Percentiles rank a stretch among this genome's conserved stretches.
phyloP scores from a whole-genome alignment of 768 basidiomycete genomes.

The Atractiella rhizophila region DNA sequence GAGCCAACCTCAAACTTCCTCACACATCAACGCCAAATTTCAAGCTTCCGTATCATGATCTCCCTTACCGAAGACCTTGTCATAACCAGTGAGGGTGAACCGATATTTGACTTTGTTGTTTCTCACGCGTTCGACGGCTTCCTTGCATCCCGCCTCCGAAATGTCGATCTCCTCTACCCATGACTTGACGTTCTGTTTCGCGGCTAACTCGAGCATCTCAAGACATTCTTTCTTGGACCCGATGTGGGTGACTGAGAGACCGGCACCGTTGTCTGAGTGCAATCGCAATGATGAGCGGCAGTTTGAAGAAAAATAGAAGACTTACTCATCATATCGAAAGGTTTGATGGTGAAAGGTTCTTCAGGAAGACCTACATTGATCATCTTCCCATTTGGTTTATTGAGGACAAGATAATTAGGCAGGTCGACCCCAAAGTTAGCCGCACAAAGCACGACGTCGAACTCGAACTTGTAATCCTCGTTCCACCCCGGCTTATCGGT shows the following conservation, averaged over 20 bases:
- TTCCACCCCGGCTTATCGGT: slow-evolving; percentile 20
- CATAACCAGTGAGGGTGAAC: too few relatives aligned
- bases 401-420: slow-evolving; percentile 4
- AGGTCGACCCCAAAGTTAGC: neutral
- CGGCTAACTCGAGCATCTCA: slow-evolving; percentile 37
- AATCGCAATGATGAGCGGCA: slow-evolving; percentile 9
- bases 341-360: slow-evolving; percentile 4
- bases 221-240: slow-evolving; percentile 34
- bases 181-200: slow-evolving; percentile 30
- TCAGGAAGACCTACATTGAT: slow-evolving; percentile 26
- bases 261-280: slow-evolving; percentile 13
- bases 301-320: neutral
- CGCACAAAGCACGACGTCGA: slow-evolving; percentile 22
- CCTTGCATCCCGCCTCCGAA: too few relatives aligned
- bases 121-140: too few relatives aligned
- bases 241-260: slow-evolving; percentile 24
- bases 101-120: too few relatives aligned
- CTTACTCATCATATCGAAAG: slow-evolving; percentile 6
- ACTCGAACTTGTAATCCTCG: slow-evolving; percentile 7
- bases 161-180: slow-evolving; percentile 26
- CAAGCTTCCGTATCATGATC: too few relatives aligned
- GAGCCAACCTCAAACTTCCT: too few relatives aligned
- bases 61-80: too few relatives aligned
- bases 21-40: too few relatives aligned
- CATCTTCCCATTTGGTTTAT: slow-evolving; percentile 31